These are phyloP conservation scores for Tubosaeta brunneosetosa DNA, from an alignment of 768 basidiomycete genomes.

Conservation along the genomic window DNA sequence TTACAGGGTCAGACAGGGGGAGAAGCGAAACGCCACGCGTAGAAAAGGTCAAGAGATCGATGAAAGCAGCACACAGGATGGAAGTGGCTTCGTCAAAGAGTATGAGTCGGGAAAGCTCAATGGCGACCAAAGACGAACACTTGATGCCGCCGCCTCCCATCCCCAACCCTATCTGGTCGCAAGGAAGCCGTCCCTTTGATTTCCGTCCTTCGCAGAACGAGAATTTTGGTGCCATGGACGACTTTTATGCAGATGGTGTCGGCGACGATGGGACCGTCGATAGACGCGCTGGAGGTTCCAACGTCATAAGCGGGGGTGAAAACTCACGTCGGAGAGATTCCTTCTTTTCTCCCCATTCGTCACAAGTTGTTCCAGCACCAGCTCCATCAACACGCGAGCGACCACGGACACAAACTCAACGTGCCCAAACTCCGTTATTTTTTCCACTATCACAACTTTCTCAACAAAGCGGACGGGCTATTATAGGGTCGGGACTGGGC, in stretches of 20 bases:
- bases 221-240: constrained; percentile 15
- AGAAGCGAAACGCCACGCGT: constrained; percentile 37
- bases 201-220: constrained; percentile 16
- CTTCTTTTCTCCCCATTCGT: constrained; percentile 24
- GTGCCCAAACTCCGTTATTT: constrained; percentile 29
- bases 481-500: constrained; percentile 60
- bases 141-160: constrained; percentile 37
- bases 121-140: constrained; percentile 17
- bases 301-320: constrained; percentile 3
- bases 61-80: constrained; percentile 33
- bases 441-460: constrained; percentile 62
- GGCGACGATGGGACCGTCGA: neutral
- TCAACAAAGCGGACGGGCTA: constrained; percentile 44
- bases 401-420: constrained; percentile 3
- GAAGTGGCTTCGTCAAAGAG: constrained; percentile 16
- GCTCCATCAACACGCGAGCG: neutral
- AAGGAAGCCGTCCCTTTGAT: constrained; percentile 5
- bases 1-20: constrained; percentile 17
- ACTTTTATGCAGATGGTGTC: constrained; percentile 1
- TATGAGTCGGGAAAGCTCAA: constrained; percentile 13
- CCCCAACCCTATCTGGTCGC: constrained; percentile 14
- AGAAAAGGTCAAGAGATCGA: constrained; percentile 42
- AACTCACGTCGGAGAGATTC: constrained; percentile 9
- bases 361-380: constrained; percentile 15
- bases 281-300: neutral